Base-by-base conservation (phyloP, 2,329 filamentous ascomycete species). In the Ophiocordyceps australis region DNA sequence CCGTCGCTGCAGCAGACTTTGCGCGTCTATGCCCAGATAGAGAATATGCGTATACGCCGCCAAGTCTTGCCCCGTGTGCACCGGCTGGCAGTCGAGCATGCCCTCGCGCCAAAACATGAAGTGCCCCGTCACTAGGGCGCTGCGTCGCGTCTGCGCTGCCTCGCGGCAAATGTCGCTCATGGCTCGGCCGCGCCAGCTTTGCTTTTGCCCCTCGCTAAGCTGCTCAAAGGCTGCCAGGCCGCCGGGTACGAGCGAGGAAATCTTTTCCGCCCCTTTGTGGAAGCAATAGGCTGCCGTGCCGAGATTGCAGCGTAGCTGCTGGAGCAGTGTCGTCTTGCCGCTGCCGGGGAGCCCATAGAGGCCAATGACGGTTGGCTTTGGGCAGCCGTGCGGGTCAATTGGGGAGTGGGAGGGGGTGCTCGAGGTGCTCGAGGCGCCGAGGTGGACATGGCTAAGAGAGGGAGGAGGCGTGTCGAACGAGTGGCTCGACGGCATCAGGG, bases 1-100 rank as follows among this genome's bases (percentile, higher is more conserved):
- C n/a, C 52, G 46, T 12, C 47, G 54, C 22, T 52, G 26, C 1
- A 31, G 31, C 11, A 72, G 40, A 1, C 40, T 14, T 2, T 52
- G 35, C 1, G 49, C 32, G 2, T 48, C 35, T 2, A 54, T 36
- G 22, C 63, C 42, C 16, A 74, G 36, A 35, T 74, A 74, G 9
- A 75, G 22, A 10, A 76, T 63, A 34, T 74, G 65, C 0, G 64
- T 68, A 38, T 55, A 74, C 0, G 41, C 50, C 0, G 47, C 22
- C 4, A 57, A 25, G 29, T 74, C 67, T 7, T 36, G 43, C 3
- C 41, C 9, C 1, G 61, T 71, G 26, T 42, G 52, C 0, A 65
- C 52, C 5, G 32, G 11, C 1, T 38, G 12, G 17, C 39, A 43
- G n/a, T 15, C 20, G 7, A 38, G 30, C 0, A 51, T 14, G 51